Conservation (phyloP, 345 rosid species). For the Arabidopsis arenosa region DNA sequence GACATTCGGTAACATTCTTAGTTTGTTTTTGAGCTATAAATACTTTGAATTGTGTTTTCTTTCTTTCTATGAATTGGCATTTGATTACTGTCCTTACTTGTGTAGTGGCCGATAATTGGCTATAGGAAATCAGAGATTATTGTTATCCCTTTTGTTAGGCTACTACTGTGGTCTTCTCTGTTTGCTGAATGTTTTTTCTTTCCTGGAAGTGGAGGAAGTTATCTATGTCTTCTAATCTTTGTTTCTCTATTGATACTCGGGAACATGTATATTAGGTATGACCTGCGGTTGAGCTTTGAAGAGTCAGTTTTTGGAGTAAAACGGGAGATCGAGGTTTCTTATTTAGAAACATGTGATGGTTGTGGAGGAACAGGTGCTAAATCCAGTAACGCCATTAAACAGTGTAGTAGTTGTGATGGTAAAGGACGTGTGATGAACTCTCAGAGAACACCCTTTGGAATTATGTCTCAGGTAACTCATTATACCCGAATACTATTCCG, state of each 20-base stretch:
- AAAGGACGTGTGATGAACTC: slow-evolving; percentile 75
- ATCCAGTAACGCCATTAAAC: slow-evolving; percentile 59
- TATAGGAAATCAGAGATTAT: background rate
- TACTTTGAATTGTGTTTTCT: background rate
- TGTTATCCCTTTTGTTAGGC: background rate
- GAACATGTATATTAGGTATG: slow-evolving; percentile 53
- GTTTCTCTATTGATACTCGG: background rate
- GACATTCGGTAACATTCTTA: slow-evolving; percentile 61
- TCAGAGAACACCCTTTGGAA: slow-evolving; percentile 88
- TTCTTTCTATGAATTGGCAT: background rate
- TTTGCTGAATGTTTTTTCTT: slow-evolving; percentile 2
- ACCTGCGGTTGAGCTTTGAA: slow-evolving; percentile 79
- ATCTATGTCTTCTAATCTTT: slow-evolving; percentile 4
- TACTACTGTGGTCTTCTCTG: background rate
- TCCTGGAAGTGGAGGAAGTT: slow-evolving; percentile 16
- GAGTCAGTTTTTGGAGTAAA: slow-evolving; percentile 86
- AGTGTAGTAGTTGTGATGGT: slow-evolving; percentile 78
- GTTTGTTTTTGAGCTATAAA: background rate
- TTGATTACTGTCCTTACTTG: background rate
- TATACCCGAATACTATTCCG: slow-evolving; percentile 14
- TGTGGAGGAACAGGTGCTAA: slow-evolving; percentile 92
- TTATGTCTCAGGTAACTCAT: slow-evolving; percentile 77
- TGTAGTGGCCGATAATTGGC: background rate
- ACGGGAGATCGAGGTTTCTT: slow-evolving; percentile 67
- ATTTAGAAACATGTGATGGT: slow-evolving; percentile 66